phyloP scores from a whole-genome alignment of 139 green algal species.

The Marvania coccoides region DNA sequence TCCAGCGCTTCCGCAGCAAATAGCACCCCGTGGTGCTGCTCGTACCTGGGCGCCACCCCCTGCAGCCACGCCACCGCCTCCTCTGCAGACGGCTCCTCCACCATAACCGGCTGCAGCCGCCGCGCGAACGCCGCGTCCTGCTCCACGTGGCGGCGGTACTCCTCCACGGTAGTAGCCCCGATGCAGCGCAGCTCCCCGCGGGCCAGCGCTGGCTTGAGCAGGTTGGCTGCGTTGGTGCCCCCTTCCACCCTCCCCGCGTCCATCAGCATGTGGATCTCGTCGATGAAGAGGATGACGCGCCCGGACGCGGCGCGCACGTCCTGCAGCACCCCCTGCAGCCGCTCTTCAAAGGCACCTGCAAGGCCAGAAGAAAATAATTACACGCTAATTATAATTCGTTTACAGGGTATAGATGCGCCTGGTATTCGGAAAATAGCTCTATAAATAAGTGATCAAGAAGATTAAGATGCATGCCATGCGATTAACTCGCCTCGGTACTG shows the following conservation, averaged over 20 bases:
- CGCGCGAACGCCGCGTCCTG: constrained; percentile 75
- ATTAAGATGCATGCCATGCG: too few species aligned
- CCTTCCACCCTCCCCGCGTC: constrained; percentile 23
- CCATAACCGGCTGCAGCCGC: constrained; percentile 74
- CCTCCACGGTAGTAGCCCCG: constrained; percentile 84
- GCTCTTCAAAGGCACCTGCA: constrained; percentile 26
- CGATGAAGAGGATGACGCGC: constrained; percentile 62
- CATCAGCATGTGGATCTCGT: constrained; percentile 64
- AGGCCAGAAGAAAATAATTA: too few species aligned
- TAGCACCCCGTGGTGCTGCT: constrained; percentile 67
- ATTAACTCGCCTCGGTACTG: constrained; percentile 85
- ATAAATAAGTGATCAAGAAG: too few species aligned
- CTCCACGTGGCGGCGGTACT: constrained; percentile 86
- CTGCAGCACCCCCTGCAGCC: constrained; percentile 41
- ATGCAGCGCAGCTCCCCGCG: constrained; percentile 63
- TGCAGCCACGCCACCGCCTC: constrained; percentile 66
- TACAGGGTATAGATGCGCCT: too few species aligned
- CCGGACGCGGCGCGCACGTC: constrained; percentile 39
- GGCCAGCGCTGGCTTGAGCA: constrained; percentile 80
- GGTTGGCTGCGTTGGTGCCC: constrained; percentile 47
- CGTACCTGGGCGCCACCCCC: constrained; percentile 72
- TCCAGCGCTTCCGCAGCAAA: constrained; percentile 58
- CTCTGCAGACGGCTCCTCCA: constrained; percentile 60
- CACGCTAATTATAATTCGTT: too few species aligned
- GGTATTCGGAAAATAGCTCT: too few species aligned